These are phyloP conservation scores for Cryptococcus floricola DNA, from an alignment of 1,284 basidiomycete species.

Conservation along the genomic window DNA sequence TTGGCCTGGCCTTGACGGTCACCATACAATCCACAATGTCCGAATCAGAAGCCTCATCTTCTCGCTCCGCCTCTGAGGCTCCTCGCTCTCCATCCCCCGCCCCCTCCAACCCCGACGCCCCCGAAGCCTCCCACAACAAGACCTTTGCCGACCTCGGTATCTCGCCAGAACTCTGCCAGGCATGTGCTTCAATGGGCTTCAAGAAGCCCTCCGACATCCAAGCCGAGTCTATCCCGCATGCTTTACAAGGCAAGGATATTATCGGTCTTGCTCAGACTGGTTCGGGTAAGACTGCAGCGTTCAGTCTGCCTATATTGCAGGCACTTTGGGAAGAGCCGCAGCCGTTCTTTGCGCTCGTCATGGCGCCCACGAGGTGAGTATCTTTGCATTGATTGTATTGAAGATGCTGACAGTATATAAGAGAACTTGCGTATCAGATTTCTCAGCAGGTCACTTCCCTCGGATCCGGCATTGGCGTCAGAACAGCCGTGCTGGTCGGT, in stretches of 20 bases:
- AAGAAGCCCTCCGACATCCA: conserved; percentile 91
- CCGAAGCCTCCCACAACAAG: conserved; percentile 22
- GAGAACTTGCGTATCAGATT: conserved; percentile 96
- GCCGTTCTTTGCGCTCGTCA: conserved; percentile 86
- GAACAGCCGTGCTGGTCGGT: conserved; percentile 88
- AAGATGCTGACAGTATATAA: conserved; percentile 42
- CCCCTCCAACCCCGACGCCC: conserved; percentile 13
- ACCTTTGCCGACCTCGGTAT: conserved; percentile 68
- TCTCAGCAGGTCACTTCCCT: conserved; percentile 92
- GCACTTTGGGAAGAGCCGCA: conserved; percentile 94
- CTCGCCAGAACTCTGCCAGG: conserved; percentile 82
- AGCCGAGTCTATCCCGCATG: conserved; percentile 79
- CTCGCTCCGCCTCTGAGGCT: conserved; percentile 12
- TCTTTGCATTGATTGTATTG: not conserved
- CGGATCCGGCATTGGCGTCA: conserved; percentile 88
- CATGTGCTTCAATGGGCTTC: conserved; percentile 77
- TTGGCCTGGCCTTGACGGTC: no score
- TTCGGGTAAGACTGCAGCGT: conserved; percentile 96
- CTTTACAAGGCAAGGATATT: conserved; percentile 86
- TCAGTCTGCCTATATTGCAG: conserved; percentile 92
- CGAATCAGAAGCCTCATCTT: conserved; percentile 20
- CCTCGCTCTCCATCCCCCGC: conserved; percentile 14
- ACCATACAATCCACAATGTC: conserved; percentile 2
- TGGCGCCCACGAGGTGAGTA: conserved; percentile 77
- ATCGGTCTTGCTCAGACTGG: conserved; percentile 98